Evolutionary conservation across 495 filamentous ascomycete species (phyloP), one percentile per base, ranked within the genome.

Genomic region (Penicillium maclennaniae): DNA sequence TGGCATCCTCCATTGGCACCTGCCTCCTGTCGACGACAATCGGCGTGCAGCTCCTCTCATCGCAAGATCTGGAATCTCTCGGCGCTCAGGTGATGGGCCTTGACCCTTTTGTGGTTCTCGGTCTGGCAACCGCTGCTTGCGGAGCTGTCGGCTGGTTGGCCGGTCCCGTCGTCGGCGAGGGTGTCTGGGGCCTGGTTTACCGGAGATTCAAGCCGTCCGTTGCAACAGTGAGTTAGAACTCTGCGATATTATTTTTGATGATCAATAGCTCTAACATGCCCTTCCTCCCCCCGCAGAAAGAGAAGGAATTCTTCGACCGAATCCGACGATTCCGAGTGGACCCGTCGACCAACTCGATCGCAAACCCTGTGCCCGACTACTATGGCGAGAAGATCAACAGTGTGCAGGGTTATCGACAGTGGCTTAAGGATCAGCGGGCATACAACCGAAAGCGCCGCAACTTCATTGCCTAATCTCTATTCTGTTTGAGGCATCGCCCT

Each of bases 381-480:
- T 81, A 81, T 47, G 78, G 93, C 45, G 93, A 98, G 78, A 97
- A 96, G 81, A 96, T 98, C 67, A 87, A 86, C 15, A 95, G 89
- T 58, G 89, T 98, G 36, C 81, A 83, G 51, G 91, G 87, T 45
- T 98, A 97, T 63, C 73, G 95, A 59, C 85, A 87, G 68, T 98
- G 93, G 93, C 72, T 98, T 66, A 96, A 92, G 77, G 93, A 98
- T 68, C 95, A 97, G 78, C 72, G 92, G 43, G 91, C 91, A n/a
- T 98, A 93, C 70, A 96, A 95, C 74, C 83, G 86, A 73, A 97
- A 96, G 81, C 85, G 88, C 62, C 80, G 82, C 45, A 84, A 73
- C 56, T 88, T 81, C 58, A 76, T 82, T 51, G 43, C 58, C 12
- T 77, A 67, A 59, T 42, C 37, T 49, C 7, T 19, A 2, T 7